phyloP scores from a whole-genome alignment of 768 basidiomycete genomes.

The Cytidiella melzeri region DNA sequence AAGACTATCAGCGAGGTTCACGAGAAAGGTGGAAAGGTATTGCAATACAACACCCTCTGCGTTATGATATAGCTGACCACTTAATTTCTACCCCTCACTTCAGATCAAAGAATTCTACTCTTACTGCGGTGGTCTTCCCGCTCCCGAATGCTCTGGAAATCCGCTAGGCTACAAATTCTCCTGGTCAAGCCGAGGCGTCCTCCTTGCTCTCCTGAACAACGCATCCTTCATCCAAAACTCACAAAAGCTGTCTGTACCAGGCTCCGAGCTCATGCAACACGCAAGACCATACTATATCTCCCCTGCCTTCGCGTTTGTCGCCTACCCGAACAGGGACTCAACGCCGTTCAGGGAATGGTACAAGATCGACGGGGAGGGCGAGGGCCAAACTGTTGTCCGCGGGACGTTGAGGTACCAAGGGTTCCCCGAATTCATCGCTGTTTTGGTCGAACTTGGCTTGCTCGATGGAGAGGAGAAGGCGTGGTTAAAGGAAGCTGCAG shows the following conservation, averaged over 20 bases:
- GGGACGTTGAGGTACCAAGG: conserved; percentile 95
- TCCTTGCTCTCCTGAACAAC: conserved; percentile 88
- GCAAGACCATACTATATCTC: conserved; percentile 94
- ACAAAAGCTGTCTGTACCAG: conserved; percentile 59
- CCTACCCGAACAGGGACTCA: conserved; percentile 95
- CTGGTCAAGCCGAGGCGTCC: conserved; percentile 94
- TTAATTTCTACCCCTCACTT: conserved; percentile 1
- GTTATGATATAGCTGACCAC: conserved; percentile 6
- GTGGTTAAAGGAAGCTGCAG: conserved; percentile 57
- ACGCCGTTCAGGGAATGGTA: conserved; percentile 88
- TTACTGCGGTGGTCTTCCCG: conserved; percentile 95
- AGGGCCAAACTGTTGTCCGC: conserved; percentile 87
- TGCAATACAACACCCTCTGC: conserved; percentile 18
- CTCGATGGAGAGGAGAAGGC: conserved; percentile 69
- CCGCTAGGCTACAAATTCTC: conserved; percentile 99
- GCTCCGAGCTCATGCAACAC: conserved; percentile 80
- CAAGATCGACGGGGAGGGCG: conserved; percentile 57
- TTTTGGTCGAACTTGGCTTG: conserved; percentile 85
- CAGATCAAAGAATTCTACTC: conserved; percentile 88
- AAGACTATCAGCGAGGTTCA: conserved; percentile 95
- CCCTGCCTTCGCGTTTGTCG: conserved; percentile 93
- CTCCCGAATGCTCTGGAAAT: conserved; percentile 86
- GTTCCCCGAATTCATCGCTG: conserved; percentile 91
- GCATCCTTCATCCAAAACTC: conserved; percentile 74
- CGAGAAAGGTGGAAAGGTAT: conserved; percentile 83